Conservation (phyloP, 495 filamentous ascomycete species). For the Cladorrhinum samala region DNA sequence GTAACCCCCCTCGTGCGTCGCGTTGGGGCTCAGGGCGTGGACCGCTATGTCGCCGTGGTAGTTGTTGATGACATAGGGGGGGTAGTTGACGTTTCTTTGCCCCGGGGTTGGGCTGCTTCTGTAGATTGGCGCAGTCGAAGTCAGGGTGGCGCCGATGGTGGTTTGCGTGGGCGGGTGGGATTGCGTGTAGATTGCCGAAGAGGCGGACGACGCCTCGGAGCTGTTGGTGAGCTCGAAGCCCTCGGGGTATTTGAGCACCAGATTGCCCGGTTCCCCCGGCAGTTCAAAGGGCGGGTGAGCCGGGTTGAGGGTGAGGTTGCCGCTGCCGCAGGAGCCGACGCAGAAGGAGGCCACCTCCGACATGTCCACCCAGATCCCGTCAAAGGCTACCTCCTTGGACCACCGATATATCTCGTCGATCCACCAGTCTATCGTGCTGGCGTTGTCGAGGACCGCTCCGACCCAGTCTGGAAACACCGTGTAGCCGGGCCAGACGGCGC, state of each 20-base stretch:
- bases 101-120: conserved; percentile 62
- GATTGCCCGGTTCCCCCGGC: conserved; percentile 58
- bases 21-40: conserved; percentile 71
- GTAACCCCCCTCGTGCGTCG: conserved; percentile 66
- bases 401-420: conserved; percentile 56
- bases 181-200: conserved; percentile 35
- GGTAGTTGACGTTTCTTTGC: conserved; percentile 67
- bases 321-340: conserved; percentile 67
- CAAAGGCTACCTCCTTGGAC: conserved; percentile 58
- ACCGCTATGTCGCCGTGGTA: conserved; percentile 69
- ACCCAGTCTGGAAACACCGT: conserved; percentile 54
- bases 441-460: conserved; percentile 54
- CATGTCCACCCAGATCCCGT: conserved; percentile 90
- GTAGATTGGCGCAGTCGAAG: conserved; percentile 41
- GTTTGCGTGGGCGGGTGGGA: conserved; percentile 17
- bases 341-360: conserved; percentile 78
- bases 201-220: conserved; percentile 59
- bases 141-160: conserved; percentile 14
- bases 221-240: conserved; percentile 64
- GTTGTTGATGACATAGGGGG: conserved; percentile 78
- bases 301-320: conserved; percentile 63
- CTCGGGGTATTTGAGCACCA: conserved; percentile 62
- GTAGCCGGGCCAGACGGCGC: conserved; percentile 83
- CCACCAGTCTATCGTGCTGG: conserved; percentile 63
- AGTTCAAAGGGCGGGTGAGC: conserved; percentile 62